Conservation (phyloP, 169 alveolate species). For the Plasmodium ovale region DNA sequence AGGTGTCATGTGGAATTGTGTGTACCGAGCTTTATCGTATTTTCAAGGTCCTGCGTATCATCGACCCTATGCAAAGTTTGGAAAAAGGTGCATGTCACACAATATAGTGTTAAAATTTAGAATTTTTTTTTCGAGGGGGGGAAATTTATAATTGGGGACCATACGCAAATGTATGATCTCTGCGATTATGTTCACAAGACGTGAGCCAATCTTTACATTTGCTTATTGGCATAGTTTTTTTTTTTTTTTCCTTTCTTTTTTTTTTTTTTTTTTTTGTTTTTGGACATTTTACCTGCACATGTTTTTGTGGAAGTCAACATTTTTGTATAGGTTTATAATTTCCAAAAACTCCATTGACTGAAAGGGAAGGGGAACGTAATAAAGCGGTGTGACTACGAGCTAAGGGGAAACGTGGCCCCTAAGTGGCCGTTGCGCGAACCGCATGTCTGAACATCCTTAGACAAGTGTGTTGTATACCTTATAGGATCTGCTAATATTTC, state of each 20-base stretch:
- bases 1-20: not conserved
- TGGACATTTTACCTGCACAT: conserved; percentile 61
- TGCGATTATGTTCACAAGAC: too few relatives aligned
- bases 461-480: conserved; percentile 31
- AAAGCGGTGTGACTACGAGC: not conserved
- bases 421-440: too few relatives aligned
- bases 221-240: too few relatives aligned
- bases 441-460: too few relatives aligned
- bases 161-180: too few relatives aligned
- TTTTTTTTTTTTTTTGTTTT: conserved; percentile 2
- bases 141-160: too few relatives aligned
- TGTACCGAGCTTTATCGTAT: conserved; percentile 55
- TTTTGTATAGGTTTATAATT: conserved; percentile 61
- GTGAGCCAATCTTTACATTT: too few relatives aligned
- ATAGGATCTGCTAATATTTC: conserved; percentile 76
- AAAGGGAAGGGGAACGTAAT: conserved; percentile 16
- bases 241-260: too few relatives aligned
- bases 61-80: conserved; percentile 24
- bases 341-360: conserved; percentile 73
- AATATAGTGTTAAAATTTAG: too few relatives aligned
- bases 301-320: conserved; percentile 69
- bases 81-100: too few relatives aligned
- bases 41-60: conserved; percentile 54
- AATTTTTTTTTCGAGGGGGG: too few relatives aligned
- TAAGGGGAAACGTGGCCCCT: not conserved